Conservation (phyloP, 345 rosid species). For the Ceriops zippeliana region DNA sequence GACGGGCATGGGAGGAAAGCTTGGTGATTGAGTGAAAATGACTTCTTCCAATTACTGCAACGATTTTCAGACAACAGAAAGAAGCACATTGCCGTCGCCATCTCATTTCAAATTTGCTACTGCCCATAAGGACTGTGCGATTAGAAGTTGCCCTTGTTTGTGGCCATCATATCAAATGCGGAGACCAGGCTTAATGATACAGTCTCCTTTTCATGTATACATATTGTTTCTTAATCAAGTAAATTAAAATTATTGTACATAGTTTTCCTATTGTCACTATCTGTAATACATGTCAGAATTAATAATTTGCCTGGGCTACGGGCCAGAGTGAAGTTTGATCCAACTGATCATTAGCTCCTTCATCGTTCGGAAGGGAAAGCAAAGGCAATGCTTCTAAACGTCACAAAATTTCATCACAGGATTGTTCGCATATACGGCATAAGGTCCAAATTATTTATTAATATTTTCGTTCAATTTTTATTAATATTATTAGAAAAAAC, state of each 20-base stretch:
- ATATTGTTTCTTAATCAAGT: neutral
- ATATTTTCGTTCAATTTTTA: too few relatives aligned
- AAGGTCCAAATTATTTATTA: too few relatives aligned
- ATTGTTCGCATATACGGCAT: too few relatives aligned
- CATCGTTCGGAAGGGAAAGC: slow-evolving; percentile 91
- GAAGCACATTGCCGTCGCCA: slow-evolving; percentile 28
- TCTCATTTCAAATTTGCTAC: slow-evolving; percentile 14
- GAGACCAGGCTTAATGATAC: slow-evolving; percentile 43
- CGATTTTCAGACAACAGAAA: slow-evolving; percentile 58
- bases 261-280: too few relatives aligned
- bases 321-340: slow-evolving; percentile 96
- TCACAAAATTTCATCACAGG: slow-evolving; percentile 18
- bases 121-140: slow-evolving; percentile 25
- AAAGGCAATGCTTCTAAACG: slow-evolving; percentile 61
- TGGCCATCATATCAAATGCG: slow-evolving; percentile 75
- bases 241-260: too few relatives aligned
- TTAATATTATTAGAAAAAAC: too few relatives aligned
- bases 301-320: slow-evolving; percentile 90
- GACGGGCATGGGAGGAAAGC: slow-evolving; percentile 34
- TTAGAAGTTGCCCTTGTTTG: slow-evolving; percentile 79
- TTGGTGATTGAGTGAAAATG: slow-evolving; percentile 34
- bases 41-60: slow-evolving; percentile 86
- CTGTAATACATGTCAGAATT: slow-evolving; percentile 49
- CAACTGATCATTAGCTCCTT: slow-evolving; percentile 89
- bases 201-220: too few relatives aligned